Base-by-base conservation (phyloP, 2,329 filamentous ascomycete genomes). In the Aspergillus fijiensis region DNA sequence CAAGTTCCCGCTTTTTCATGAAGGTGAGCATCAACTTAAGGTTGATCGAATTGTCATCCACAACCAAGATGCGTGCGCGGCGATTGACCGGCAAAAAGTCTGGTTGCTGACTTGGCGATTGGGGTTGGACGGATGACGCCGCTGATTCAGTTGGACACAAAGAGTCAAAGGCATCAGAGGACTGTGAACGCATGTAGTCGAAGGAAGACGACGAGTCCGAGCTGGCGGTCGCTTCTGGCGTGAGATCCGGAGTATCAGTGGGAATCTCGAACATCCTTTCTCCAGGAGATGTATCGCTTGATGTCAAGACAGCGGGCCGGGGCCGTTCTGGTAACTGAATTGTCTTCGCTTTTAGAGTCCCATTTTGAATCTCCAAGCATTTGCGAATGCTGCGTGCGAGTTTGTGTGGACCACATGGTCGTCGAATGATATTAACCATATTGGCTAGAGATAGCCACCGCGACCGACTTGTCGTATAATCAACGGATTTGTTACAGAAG, bases 41-140 rank as follows among this genome's bases (percentile, higher is more conserved):
- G 47, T 81, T 80, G 60, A 81, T 80, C 2, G 69, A 66, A 60
- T 81, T 81, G 61, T 81, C 79, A 49, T 81, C 79, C 4, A 81
- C 79, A 0, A 81, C 74, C 0, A 80, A 70, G 2, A 81, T 67
- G 11, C 70, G 69, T 2, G 74, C 60, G 5, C 57, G 60, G 19
- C 65, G 64, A 35, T 70, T 59, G 1, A 12, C 4, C 23, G 54
- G 48, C 2, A 45, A 11, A 6, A 47, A 10, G 1, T 49, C 10
- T 11, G 50, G 16, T 27, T 57, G 19, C 11, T 47, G 47, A 7
- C 23, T 10, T 12, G 55, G n/a, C 42, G 58, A 48, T 14, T 49
- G 57, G 2, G 57, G 27, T 19, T 45, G 49, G 10, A 60, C 47
- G 6, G 59, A 56, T 3, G 60, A 62, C n/a, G 60, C 25, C 9